Percentiles rank a stretch among this genome's conserved stretches.
Evolutionary conservation across 495 filamentous ascomycete genomes (phyloP).

Genomic region (Aspergillus baeticus): DNA sequence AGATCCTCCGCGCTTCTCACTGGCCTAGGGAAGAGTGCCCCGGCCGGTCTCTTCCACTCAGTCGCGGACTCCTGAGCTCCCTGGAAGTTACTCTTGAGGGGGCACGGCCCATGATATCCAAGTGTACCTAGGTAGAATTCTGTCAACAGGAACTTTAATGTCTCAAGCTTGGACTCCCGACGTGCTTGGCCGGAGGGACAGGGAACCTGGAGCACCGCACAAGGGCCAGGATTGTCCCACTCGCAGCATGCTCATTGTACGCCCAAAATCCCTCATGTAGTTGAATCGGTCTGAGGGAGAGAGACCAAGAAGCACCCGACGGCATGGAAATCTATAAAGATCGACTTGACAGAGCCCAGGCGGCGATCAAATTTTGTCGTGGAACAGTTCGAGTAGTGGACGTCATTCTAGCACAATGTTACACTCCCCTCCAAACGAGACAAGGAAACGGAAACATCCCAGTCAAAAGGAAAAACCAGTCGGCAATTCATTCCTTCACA

Average conservation of each 20-base stretch:
- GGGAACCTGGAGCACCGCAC: constrained; percentile 1
- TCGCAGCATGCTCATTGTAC: background rate
- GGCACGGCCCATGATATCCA: background rate
- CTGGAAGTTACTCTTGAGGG: background rate
- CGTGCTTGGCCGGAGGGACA: background rate
- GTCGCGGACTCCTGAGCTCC: too few species aligned
- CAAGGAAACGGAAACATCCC: background rate
- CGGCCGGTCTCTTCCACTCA: constrained; percentile 6
- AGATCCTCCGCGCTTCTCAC: constrained; percentile 26
- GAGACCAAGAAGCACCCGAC: background rate
- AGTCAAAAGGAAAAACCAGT: background rate
- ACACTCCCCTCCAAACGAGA: constrained; percentile 5
- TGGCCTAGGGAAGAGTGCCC: constrained; percentile 17
- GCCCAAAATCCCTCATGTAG: background rate
- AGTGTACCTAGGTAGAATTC: background rate
- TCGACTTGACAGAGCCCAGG: background rate
- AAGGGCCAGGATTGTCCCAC: background rate
- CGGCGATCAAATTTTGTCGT: constrained; percentile 6
- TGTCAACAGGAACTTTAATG: background rate
- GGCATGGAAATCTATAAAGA: background rate
- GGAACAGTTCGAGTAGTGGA: constrained; percentile 13
- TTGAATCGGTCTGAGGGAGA: too few species aligned
- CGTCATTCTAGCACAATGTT: constrained; percentile 26
- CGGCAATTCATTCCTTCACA: background rate
- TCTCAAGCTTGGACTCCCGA: constrained; percentile 2